Evolutionary conservation across 495 filamentous ascomycete genomes (phyloP), one percentile per base, ranked within the genome.

Genomic region (Chaetomium fimeti): DNA sequence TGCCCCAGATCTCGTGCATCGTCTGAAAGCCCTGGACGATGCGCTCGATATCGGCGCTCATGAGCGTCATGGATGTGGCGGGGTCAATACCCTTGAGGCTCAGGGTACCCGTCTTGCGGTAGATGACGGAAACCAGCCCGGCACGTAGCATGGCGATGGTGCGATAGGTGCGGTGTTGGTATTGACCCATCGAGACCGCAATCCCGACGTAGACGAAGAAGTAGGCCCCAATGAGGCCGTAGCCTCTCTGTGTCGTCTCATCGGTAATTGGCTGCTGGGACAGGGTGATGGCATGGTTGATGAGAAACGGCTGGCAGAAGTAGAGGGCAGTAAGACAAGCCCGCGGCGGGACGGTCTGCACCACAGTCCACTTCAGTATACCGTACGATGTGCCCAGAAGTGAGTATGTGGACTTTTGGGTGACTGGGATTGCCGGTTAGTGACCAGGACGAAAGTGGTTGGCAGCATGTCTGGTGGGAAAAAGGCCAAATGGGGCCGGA

Each of bases 161-260:
- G 0, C 86, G 82, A 66, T 84, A 85, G 0, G 81, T 82, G 8
- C 78, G 71, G 66, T 88, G 85, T 59, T 84, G 80, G 64, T 88
- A 85, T 49, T 79, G 71, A 0, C 77, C 78, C 16, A 73, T 83
- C 0, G 82, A 80, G 18, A 87, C 78, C 11, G 84, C 87, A 25
- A 89, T 81, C 0, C 87, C 86, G 27, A 77, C 64, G 64, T 89
- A 90, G 0, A 89, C 83, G 7, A 87, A 61, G 22, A 81, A 68
- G 64, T 83, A 86, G 1, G 87, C 88, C n/a, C 84, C 87, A 61
- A 90, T 87, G 57, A 89, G 71, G 3, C 86, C 87, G 69, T 88
- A 85, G 48, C 82, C 78, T 28, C 79, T 38, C 38, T 72, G 68
- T 64, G 63, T 87, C 78, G 56, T 62, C 20, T 66, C 68, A 62